Evolutionary conservation across 1,284 basidiomycete species (phyloP).

Genomic region (Ganoderma boninense): DNA sequence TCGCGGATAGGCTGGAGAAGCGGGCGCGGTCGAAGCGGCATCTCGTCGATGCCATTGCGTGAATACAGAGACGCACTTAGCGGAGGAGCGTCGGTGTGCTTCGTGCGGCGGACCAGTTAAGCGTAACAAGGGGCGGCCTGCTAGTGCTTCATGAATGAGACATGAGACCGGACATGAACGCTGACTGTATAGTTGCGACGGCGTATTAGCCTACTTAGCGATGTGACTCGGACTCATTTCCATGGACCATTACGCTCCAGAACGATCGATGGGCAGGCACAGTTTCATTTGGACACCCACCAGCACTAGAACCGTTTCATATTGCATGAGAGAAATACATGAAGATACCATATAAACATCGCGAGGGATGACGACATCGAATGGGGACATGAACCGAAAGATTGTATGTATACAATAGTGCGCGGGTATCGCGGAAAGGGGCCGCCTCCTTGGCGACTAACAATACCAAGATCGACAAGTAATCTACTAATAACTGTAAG

Average conservation of each 20-base stretch:
- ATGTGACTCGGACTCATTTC: not conserved
- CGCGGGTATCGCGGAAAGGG: conserved; percentile 26
- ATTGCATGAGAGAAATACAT: conserved; percentile 13
- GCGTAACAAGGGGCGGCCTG: not conserved
- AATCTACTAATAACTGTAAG: conserved; percentile 25
- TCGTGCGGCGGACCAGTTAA: not conserved
- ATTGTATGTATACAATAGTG: conserved; percentile 29
- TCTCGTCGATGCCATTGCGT: conserved; percentile 17
- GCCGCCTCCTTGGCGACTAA: conserved; percentile 15
- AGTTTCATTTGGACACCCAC: conserved; percentile 8
- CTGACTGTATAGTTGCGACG: not conserved
- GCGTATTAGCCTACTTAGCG: not conserved
- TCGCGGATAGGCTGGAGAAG: conserved; percentile 37
- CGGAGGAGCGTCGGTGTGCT: not conserved
- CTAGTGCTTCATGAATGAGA: not conserved
- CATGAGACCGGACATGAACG: conserved; percentile 9
- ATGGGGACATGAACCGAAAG: conserved; percentile 7
- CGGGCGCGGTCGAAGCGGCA: conserved; percentile 28
- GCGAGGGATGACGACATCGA: conserved; percentile 4
- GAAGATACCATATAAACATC: conserved; percentile 18
- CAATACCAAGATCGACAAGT: conserved; percentile 21
- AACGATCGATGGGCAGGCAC: conserved; percentile 14
- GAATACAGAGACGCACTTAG: not conserved
- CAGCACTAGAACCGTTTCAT: conserved; percentile 9
- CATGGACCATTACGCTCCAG: not conserved